Conservation (phyloP, 768 basidiomycete genomes). For the Pisolithus orientalis region DNA sequence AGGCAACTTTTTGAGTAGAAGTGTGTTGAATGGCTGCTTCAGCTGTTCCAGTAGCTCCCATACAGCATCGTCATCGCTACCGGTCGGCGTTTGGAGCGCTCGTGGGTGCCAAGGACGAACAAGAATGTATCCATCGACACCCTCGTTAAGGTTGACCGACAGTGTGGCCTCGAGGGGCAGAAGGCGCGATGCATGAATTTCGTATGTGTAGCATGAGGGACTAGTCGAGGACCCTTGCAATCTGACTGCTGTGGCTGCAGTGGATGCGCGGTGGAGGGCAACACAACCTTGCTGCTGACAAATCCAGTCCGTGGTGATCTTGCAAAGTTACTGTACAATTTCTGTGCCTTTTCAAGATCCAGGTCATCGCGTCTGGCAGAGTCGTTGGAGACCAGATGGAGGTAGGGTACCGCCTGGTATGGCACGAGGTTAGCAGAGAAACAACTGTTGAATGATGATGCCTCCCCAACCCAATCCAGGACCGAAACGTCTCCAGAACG, state of each 20-base stretch:
- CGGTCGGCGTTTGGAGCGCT: background rate
- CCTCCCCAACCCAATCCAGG: too few relatives aligned
- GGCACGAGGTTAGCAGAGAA: background rate
- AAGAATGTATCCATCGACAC: constrained; percentile 33
- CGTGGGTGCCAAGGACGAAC: constrained; percentile 26
- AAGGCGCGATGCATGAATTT: too few relatives aligned
- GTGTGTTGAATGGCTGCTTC: too few relatives aligned
- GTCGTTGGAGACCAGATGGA: background rate
- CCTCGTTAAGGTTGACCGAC: background rate
- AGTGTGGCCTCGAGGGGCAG: too few relatives aligned
- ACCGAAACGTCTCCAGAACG: too few relatives aligned
- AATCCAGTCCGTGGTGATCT: background rate
- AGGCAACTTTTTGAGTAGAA: too few relatives aligned
- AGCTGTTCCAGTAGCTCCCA: too few relatives aligned
- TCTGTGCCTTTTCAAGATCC: too few relatives aligned
- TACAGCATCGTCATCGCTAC: too few relatives aligned
- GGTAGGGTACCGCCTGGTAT: background rate
- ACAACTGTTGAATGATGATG: background rate
- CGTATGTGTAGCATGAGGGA: background rate
- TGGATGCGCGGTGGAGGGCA: background rate
- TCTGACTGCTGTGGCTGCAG: background rate
- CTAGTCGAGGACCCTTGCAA: background rate
- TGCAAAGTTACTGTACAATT: too few relatives aligned
- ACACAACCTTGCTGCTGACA: background rate
- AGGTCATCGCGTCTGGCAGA: too few relatives aligned